A percentile compares a stretch with the other conserved stretches of the same genome.
Conservation (phyloP, 2,329 filamentous ascomycete genomes). For the Dothiorella sarmentorum region DNA sequence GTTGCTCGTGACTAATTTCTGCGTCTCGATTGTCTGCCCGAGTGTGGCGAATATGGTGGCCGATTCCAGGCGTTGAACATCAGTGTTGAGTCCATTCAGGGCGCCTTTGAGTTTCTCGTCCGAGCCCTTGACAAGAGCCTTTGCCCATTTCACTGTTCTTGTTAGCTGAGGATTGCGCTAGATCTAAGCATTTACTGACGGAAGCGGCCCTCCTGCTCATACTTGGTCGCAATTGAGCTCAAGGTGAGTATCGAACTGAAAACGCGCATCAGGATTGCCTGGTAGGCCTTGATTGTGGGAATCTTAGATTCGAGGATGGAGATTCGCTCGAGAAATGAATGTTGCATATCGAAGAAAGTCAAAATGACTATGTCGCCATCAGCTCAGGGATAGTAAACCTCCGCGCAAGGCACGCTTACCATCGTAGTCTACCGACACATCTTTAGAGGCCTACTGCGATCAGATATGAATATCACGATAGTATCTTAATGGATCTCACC, state of each 20-base stretch:
- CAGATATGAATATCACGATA: neutral
- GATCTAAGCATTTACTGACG: constrained; percentile 28
- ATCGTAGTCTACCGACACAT: constrained; percentile 39
- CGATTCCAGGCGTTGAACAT: constrained; percentile 10
- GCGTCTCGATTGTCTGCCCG: constrained; percentile 1
- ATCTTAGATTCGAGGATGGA: constrained; percentile 34
- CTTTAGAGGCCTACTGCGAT: constrained; percentile 28
- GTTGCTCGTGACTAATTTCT: neutral
- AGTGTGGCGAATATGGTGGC: constrained; percentile 14
- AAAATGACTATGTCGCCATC: constrained; percentile 25
- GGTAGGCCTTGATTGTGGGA: constrained; percentile 30
- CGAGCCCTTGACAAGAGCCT: constrained; percentile 20
- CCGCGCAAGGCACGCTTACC: neutral
- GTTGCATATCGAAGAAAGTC: constrained; percentile 41
- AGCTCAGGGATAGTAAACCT: neutral
- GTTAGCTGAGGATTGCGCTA: too few species aligned
- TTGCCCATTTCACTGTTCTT: constrained; percentile 21
- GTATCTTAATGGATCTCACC: neutral
- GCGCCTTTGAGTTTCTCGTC: neutral
- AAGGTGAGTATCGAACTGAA: constrained; percentile 36
- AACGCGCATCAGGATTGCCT: constrained; percentile 37
- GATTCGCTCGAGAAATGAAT: constrained; percentile 36
- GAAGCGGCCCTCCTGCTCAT: constrained; percentile 25
- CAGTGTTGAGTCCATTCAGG: neutral
- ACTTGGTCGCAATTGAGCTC: constrained; percentile 34